These are phyloP conservation scores for Conticribra weissflogii DNA, from an alignment of 108 stramenopile species.

Conservation along the genomic window DNA sequence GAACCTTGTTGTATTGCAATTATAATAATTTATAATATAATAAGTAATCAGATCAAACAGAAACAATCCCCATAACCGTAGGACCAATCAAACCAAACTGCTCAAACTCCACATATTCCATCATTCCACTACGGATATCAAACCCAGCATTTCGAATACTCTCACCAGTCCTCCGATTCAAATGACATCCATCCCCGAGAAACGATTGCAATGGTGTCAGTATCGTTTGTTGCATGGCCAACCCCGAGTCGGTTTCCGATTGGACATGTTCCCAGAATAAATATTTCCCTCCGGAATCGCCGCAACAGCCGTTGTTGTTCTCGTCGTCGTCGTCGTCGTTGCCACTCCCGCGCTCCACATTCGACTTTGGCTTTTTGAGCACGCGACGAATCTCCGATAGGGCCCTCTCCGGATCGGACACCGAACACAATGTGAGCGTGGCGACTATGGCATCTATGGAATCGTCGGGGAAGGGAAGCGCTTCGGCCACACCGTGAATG, in stretches of 20 bases:
- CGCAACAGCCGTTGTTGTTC: too few species aligned
- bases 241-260: constrained; percentile 50
- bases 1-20: too few species aligned
- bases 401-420: constrained; percentile 59
- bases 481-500: constrained; percentile 58
- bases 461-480: constrained; percentile 44
- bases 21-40: too few species aligned
- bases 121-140: constrained; percentile 23
- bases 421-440: constrained; percentile 60
- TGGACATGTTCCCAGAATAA: constrained; percentile 83
- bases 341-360: too few species aligned
- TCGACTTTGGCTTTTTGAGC: constrained; percentile 52
- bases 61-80: constrained; percentile 49
- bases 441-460: constrained; percentile 55
- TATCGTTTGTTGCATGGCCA: constrained; percentile 58
- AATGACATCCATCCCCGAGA: constrained; percentile 84
- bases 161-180: constrained; percentile 71
- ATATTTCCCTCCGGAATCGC: too few species aligned
- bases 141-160: constrained; percentile 48
- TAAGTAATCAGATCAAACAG: too few species aligned
- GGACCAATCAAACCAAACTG: constrained; percentile 33
- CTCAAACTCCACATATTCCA: constrained; percentile 38
- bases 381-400: constrained; percentile 71
- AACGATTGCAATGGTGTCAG: constrained; percentile 74
- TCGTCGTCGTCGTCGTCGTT: too few species aligned